A percentile compares a stretch with the other conserved stretches of the same genome.
These are phyloP conservation scores for Pseudoturritis turrita DNA, from an alignment of 345 rosid genomes.

Conservation along the genomic window DNA sequence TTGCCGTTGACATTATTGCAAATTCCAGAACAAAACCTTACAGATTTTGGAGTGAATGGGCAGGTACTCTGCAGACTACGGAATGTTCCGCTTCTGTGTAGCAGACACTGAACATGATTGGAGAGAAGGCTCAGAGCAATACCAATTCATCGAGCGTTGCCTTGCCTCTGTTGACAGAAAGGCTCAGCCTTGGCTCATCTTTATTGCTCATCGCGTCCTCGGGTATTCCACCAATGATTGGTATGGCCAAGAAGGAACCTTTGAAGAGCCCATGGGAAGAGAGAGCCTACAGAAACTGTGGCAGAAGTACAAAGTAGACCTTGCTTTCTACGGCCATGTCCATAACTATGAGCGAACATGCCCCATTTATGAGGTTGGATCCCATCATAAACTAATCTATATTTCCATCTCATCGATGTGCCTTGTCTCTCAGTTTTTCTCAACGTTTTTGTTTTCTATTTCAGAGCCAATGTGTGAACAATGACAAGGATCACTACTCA, in stretches of 20 bases:
- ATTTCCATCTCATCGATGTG: neutral
- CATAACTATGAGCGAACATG: conserved; percentile 86
- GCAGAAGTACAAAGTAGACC: conserved; percentile 85
- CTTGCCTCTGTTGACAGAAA: conserved; percentile 67
- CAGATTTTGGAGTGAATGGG: neutral
- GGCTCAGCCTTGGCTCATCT: conserved; percentile 85
- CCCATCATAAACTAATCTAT: neutral
- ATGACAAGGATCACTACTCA: conserved; percentile 50
- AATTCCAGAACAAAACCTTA: neutral
- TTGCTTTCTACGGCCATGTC: conserved; percentile 74
- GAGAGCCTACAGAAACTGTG: conserved; percentile 74
- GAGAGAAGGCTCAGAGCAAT: conserved; percentile 74
- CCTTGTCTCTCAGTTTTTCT: neutral
- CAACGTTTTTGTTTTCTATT: conserved; percentile 5
- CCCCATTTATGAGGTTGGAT: conserved; percentile 62
- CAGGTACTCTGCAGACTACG: conserved; percentile 73
- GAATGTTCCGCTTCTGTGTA: conserved; percentile 79
- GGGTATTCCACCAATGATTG: conserved; percentile 60
- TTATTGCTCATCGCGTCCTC: conserved; percentile 69
- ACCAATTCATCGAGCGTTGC: conserved; percentile 59
- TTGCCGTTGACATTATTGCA: neutral
- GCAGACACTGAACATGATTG: conserved; percentile 83
- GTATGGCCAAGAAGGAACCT: conserved; percentile 53
- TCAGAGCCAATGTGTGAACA: conserved; percentile 66
- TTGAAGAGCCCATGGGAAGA: conserved; percentile 73